Evolutionary conservation across 78 protist species (phyloP).

Genomic region (Thecamonas trahens): DNA sequence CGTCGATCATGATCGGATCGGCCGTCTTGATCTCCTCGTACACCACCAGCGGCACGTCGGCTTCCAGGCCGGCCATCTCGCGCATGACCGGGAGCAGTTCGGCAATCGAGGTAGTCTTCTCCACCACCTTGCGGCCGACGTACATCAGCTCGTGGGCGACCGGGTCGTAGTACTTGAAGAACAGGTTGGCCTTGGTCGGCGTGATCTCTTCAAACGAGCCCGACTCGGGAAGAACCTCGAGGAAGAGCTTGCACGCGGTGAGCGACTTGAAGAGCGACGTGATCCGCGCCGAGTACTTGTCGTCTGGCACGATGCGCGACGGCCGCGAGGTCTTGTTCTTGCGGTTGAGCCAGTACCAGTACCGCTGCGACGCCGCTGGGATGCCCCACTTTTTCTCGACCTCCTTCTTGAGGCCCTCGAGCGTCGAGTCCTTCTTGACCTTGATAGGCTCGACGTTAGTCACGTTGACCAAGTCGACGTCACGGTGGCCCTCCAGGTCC

Average conservation of each 20-base stretch:
- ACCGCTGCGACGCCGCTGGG: neutral
- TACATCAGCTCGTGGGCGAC: neutral
- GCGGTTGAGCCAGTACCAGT: slow-evolving; percentile 9
- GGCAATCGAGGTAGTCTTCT: neutral
- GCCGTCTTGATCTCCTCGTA: neutral
- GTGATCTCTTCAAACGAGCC: no score
- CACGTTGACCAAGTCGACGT: slow-evolving; percentile 4
- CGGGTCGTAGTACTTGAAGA: neutral
- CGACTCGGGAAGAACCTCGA: neutral
- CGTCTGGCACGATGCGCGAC: neutral
- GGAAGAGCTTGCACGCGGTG: neutral
- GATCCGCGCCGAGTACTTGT: neutral
- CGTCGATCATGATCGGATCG: neutral
- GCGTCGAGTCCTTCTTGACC: neutral
- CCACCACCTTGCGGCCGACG: neutral
- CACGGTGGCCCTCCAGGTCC: neutral
- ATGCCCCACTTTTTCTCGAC: neutral
- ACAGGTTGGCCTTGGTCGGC: neutral
- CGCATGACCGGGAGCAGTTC: neutral
- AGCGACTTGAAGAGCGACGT: neutral
- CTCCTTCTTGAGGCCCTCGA: neutral
- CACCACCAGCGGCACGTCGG: neutral
- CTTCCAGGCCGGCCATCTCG: neutral
- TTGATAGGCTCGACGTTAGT: neutral
- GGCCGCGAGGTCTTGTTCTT: slow-evolving; percentile 25